These are phyloP conservation scores for Breviolum minutum DNA, from an alignment of 73 alveolate species.

Conservation along the genomic window DNA sequence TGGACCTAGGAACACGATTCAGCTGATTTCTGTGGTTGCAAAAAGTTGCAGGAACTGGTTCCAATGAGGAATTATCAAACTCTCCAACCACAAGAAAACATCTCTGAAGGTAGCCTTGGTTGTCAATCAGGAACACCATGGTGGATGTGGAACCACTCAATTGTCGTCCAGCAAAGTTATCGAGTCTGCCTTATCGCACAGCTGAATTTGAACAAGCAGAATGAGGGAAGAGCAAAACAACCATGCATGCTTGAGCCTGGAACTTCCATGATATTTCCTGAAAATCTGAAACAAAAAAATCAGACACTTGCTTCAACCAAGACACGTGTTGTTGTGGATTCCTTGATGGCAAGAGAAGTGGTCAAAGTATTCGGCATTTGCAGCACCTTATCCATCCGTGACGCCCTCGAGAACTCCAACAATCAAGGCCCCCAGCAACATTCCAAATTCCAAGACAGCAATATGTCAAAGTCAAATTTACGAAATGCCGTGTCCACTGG, in stretches of 20 bases:
- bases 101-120: background rate
- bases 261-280: background rate
- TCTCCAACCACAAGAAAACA: background rate
- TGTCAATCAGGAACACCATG: constrained; percentile 28
- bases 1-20: background rate
- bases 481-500: background rate
- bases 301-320: background rate
- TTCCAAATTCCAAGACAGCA: too few relatives aligned
- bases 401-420: too few relatives aligned
- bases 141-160: constrained; percentile 7
- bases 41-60: background rate
- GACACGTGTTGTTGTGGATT: background rate
- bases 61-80: background rate
- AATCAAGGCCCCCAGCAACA: too few relatives aligned
- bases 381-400: background rate
- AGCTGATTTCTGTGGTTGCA: background rate
- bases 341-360: background rate
- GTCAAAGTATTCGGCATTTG: constrained; percentile 21
- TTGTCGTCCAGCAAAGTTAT: background rate
- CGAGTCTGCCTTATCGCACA: background rate
- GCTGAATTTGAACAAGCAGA: background rate
- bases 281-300: background rate
- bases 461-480: background rate
- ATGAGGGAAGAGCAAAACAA: background rate
- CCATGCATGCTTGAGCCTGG: background rate